Percentiles rank a stretch among this genome's conserved stretches.
Conservation (phyloP, 768 basidiomycete species). For the Boletellus emodensis region DNA sequence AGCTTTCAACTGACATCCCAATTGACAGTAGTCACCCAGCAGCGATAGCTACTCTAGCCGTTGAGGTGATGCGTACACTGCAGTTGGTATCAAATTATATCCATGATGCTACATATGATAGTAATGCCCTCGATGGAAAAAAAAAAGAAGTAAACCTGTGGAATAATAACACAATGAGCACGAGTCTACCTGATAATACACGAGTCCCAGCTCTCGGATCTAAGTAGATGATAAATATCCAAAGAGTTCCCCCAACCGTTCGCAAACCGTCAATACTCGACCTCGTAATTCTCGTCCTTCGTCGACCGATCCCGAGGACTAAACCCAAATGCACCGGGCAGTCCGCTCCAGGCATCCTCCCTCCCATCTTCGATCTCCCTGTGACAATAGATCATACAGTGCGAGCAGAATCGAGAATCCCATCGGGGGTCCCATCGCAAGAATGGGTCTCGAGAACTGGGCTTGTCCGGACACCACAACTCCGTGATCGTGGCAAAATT, state of each 20-base stretch:
- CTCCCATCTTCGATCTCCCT: slow-evolving; percentile 25
- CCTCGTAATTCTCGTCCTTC: slow-evolving; percentile 4
- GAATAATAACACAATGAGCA: too few species aligned
- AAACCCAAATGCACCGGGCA: slow-evolving; percentile 21
- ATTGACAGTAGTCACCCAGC: too few species aligned
- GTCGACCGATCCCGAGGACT: slow-evolving; percentile 9
- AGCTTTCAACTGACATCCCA: too few species aligned
- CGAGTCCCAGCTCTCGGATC: background rate
- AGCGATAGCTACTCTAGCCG: too few species aligned
- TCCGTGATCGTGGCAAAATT: slow-evolving; percentile 21
- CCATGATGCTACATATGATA: too few species aligned
- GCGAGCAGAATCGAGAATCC: slow-evolving; percentile 19
- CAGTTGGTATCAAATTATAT: too few species aligned
- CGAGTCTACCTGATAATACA: too few species aligned
- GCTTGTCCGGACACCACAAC: slow-evolving; percentile 18
- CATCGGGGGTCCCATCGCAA: slow-evolving; percentile 21
- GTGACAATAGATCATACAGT: slow-evolving; percentile 21
- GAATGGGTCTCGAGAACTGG: slow-evolving; percentile 20
- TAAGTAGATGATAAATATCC: slow-evolving; percentile 3
- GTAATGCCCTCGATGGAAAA: too few species aligned
- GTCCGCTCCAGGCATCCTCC: slow-evolving; percentile 21
- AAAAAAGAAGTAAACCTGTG: too few species aligned
- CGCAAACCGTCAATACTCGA: background rate
- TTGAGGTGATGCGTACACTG: too few species aligned
- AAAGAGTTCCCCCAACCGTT: background rate